phyloP scores from a whole-genome alignment of 2,329 filamentous ascomycete genomes.

The Aspergillus fijiensis region DNA sequence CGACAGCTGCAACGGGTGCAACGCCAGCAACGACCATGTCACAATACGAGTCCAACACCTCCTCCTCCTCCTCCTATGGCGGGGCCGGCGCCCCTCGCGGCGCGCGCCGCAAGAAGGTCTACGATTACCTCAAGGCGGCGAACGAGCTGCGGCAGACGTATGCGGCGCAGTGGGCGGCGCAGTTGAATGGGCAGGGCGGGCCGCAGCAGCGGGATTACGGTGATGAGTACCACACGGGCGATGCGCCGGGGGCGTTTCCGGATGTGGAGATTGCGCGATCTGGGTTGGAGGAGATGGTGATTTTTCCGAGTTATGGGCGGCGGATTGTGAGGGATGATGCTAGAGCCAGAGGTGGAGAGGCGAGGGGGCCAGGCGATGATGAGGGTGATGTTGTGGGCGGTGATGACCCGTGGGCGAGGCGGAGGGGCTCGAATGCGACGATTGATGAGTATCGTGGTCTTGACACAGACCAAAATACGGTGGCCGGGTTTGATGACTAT shows the following conservation, averaged over 20 bases:
- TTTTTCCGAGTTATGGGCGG: slow-evolving; percentile 93
- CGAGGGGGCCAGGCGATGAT: too few species aligned
- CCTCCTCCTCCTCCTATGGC: slow-evolving; percentile 26
- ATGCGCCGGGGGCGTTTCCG: slow-evolving; percentile 75
- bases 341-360: too few species aligned
- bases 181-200: slow-evolving; percentile 38
- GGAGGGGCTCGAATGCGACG: slow-evolving; percentile 31
- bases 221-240: slow-evolving; percentile 39
- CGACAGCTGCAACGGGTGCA: slow-evolving; percentile 2
- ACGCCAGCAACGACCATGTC: slow-evolving; percentile 24
- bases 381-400: too few species aligned
- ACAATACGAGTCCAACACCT: slow-evolving; percentile 19
- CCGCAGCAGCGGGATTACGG: slow-evolving; percentile 35
- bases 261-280: slow-evolving; percentile 77
- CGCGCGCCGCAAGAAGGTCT: slow-evolving; percentile 73
- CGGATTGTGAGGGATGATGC: slow-evolving; percentile 58
- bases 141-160: slow-evolving; percentile 71
- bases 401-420: slow-evolving; percentile 13
- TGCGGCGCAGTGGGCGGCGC: slow-evolving; percentile 52
- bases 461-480: slow-evolving; percentile 60
- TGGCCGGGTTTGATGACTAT: slow-evolving; percentile 72
- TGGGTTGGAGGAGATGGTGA: slow-evolving; percentile 85
- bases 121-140: slow-evolving; percentile 68
- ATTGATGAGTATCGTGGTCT: slow-evolving; percentile 44
- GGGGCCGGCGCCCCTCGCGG: slow-evolving; percentile 50